Evolutionary conservation across 345 rosid species (phyloP).

Genomic region (Eucalyptus curtisii): DNA sequence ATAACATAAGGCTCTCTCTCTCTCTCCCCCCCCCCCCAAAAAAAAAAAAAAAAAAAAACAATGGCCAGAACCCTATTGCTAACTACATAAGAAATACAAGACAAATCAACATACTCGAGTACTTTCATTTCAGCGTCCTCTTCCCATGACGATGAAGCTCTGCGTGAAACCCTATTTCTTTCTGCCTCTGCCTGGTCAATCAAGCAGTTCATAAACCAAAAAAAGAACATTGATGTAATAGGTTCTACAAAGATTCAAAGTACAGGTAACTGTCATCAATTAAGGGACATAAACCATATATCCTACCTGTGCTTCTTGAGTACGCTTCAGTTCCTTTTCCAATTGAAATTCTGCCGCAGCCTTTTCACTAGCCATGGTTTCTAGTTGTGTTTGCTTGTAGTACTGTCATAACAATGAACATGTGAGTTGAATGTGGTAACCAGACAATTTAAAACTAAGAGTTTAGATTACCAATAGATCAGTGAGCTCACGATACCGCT

Average conservation of each 20-base stretch:
- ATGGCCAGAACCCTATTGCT: background rate
- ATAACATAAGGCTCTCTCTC: background rate
- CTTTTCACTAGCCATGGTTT: conserved; percentile 95
- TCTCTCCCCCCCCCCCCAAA: too few relatives aligned
- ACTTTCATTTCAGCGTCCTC: conserved; percentile 90
- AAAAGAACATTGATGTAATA: background rate
- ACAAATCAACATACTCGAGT: conserved; percentile 58
- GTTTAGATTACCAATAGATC: conserved; percentile 78
- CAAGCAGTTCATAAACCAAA: background rate
- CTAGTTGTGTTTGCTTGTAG: conserved; percentile 97
- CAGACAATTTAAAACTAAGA: background rate
- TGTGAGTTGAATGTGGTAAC: background rate
- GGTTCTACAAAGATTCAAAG: background rate
- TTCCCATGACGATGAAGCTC: conserved; percentile 77
- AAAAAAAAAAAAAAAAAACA: background rate
- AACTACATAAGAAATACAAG: background rate
- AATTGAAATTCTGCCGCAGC: conserved; percentile 98
- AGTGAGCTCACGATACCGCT: conserved; percentile 94
- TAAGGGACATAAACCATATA: background rate
- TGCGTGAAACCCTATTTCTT: conserved; percentile 68
- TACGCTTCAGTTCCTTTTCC: conserved; percentile 86
- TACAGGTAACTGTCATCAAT: background rate
- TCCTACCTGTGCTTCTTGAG: conserved; percentile 79
- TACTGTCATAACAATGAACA: conserved; percentile 35
- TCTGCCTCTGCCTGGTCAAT: conserved; percentile 71